Percentiles rank a stretch among this genome's conserved stretches.
phyloP scores from a whole-genome alignment of 75 land plant species.

The Cryptomeria japonica region DNA sequence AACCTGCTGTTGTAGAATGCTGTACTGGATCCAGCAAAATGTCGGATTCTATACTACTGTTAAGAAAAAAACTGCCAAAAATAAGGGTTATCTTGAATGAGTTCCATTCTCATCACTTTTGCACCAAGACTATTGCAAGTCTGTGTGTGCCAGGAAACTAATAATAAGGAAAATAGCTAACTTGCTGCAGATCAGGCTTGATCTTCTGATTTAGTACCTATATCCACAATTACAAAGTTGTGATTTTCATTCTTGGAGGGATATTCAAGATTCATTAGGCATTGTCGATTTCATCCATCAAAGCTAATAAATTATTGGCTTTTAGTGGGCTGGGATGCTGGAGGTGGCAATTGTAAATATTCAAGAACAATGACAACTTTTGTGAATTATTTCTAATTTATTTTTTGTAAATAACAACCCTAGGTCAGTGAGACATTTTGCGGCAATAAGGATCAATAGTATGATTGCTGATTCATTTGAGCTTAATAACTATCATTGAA shows the following conservation, averaged over 20 bases:
- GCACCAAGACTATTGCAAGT: background rate
- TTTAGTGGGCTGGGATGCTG: background rate
- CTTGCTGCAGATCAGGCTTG: background rate
- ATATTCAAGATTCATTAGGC: background rate
- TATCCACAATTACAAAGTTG: background rate
- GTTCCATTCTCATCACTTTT: background rate
- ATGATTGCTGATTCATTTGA: background rate
- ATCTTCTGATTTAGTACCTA: background rate
- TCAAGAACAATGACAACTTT: background rate
- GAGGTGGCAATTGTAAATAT: background rate
- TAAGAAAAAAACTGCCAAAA: background rate
- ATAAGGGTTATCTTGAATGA: background rate
- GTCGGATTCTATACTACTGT: background rate
- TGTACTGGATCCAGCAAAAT: conserved; percentile 2
- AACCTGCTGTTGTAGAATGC: background rate
- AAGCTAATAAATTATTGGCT: background rate
- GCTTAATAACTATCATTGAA: background rate
- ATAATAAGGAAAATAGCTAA: background rate
- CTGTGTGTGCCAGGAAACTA: background rate
- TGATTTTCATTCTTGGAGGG: background rate
- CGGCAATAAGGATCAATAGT: background rate
- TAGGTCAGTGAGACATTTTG: background rate
- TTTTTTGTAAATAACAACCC: background rate
- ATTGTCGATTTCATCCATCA: background rate
- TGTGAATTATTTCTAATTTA: background rate